These are phyloP conservation scores for Metschnikowia santaceciliae DNA, from an alignment of 805 yeast genomes.

Conservation along the genomic window DNA sequence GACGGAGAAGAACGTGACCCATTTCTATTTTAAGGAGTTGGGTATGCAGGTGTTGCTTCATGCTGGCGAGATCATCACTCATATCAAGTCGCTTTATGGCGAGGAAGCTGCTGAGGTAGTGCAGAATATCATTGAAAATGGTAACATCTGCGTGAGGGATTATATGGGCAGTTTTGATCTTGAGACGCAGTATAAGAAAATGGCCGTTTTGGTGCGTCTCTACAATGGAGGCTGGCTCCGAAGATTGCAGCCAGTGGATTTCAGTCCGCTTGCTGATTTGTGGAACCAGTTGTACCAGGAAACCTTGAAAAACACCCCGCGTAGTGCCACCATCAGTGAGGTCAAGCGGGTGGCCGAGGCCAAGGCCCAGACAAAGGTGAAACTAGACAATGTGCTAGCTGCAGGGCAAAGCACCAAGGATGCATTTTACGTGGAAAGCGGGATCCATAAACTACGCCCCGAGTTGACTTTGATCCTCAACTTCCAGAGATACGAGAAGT, in stretches of 20 bases:
- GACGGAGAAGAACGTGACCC: slow-evolving; percentile 41
- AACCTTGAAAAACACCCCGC: slow-evolving; percentile 31
- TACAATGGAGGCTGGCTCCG: slow-evolving; percentile 37
- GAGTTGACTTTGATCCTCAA: slow-evolving; percentile 55
- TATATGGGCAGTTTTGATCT: slow-evolving; percentile 26
- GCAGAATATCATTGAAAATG: slow-evolving; percentile 66
- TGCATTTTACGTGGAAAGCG: slow-evolving; percentile 25
- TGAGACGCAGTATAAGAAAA: slow-evolving; percentile 19
- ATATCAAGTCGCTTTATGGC: slow-evolving; percentile 45
- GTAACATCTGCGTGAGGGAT: slow-evolving; percentile 59
- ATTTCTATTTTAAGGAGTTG: slow-evolving; percentile 58
- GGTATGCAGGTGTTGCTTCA: slow-evolving; percentile 66
- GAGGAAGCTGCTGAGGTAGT: slow-evolving; percentile 53
- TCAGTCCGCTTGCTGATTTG: slow-evolving; percentile 34
- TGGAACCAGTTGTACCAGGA: slow-evolving; percentile 38
- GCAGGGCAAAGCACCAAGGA: slow-evolving; percentile 24
- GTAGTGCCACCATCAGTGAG: slow-evolving; percentile 36
- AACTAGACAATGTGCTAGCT: slow-evolving; percentile 32
- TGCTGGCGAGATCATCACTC: slow-evolving; percentile 68
- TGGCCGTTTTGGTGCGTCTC: slow-evolving; percentile 25
- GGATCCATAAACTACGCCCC: slow-evolving; percentile 45
- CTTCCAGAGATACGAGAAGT: slow-evolving; percentile 62
- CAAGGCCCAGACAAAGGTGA: slow-evolving; percentile 47
- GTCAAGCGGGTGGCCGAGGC: slow-evolving; percentile 52
- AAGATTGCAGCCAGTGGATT: slow-evolving; percentile 28